phyloP scores from a whole-genome alignment of 768 basidiomycete genomes.

The Hericium rajendrae region DNA sequence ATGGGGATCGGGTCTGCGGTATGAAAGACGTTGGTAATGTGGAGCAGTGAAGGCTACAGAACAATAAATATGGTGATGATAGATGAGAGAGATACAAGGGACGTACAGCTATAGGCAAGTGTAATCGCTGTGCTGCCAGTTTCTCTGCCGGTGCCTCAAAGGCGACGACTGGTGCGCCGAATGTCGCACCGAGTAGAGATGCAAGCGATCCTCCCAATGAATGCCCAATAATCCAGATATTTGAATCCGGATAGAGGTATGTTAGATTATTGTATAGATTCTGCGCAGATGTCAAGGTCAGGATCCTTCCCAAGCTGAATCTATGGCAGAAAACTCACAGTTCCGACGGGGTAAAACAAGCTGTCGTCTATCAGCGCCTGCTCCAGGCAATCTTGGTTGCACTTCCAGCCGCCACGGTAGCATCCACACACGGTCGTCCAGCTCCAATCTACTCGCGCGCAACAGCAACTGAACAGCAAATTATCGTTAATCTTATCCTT shows the following conservation, averaged over 20 bases:
- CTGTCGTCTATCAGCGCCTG: conserved; percentile 68
- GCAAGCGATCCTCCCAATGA: conserved; percentile 84
- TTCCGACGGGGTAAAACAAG: conserved; percentile 80
- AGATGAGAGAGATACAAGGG: background rate
- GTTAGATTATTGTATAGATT: conserved; percentile 90
- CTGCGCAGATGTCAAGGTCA: conserved; percentile 26
- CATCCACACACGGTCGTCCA: conserved; percentile 93
- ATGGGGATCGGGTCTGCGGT: conserved; percentile 92
- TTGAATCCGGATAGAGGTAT: conserved; percentile 80
- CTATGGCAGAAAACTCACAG: conserved; percentile 36
- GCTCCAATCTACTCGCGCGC: conserved; percentile 87
- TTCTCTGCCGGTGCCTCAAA: conserved; percentile 74
- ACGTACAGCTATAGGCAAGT: conserved; percentile 78
- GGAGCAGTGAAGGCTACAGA: conserved; percentile 53
- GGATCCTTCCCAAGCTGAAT: background rate
- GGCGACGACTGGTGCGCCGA: conserved; percentile 86
- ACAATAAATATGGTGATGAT: background rate
- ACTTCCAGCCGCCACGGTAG: conserved; percentile 63
- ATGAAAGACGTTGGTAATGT: conserved; percentile 84
- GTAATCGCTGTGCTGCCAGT: conserved; percentile 63
- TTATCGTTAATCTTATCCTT: conserved; percentile 97
- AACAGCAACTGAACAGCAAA: conserved; percentile 93
- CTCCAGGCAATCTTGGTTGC: conserved; percentile 77
- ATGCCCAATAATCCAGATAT: conserved; percentile 83
- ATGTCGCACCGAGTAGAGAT: conserved; percentile 77